A percentile compares a stretch with the other conserved stretches of the same genome.
Evolutionary conservation across 805 yeast genomes (phyloP).

Genomic region (Scheffersomyces ergatensis): DNA sequence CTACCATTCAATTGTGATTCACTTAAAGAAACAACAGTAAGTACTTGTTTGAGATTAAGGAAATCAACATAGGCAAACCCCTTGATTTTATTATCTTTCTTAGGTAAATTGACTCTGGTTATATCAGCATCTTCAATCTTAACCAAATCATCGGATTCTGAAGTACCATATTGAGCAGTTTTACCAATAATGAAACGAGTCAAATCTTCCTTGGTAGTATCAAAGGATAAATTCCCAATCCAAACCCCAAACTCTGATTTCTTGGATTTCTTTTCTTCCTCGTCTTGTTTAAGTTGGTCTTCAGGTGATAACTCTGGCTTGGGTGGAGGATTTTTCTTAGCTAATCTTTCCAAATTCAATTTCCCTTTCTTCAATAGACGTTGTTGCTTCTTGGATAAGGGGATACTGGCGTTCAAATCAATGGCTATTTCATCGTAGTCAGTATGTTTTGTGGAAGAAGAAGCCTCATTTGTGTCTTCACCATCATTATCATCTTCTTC

Average conservation of each 20-base stretch:
- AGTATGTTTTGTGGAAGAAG: conserved; percentile 3
- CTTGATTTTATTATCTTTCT: conserved; percentile 61
- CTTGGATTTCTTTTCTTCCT: conserved; percentile 25
- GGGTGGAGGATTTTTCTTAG: conserved; percentile 33
- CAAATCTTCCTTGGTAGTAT: conserved; percentile 75
- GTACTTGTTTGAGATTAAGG: conserved; percentile 54
- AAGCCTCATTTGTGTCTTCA: too few species aligned
- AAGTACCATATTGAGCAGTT: conserved; percentile 33
- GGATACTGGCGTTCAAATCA: conserved; percentile 67
- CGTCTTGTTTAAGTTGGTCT: conserved; percentile 24
- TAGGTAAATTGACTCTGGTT: conserved; percentile 79
- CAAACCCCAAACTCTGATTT: conserved; percentile 75
- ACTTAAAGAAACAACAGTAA: conserved; percentile 60
- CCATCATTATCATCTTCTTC: conserved; percentile 7
- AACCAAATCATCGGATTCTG: conserved; percentile 19
- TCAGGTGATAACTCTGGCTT: conserved; percentile 35
- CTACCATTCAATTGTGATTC: conserved; percentile 81
- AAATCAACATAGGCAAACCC: conserved; percentile 94
- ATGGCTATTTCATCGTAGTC: conserved; percentile 61
- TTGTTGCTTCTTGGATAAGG: conserved; percentile 88
- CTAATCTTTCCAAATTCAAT: conserved; percentile 59
- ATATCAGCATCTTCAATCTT: conserved; percentile 57
- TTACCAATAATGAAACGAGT: conserved; percentile 61
- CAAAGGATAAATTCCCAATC: conserved; percentile 91
- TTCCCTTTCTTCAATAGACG: conserved; percentile 82